Conservation (phyloP, 331 rosid species). For the Telfairia occidentalis region DNA sequence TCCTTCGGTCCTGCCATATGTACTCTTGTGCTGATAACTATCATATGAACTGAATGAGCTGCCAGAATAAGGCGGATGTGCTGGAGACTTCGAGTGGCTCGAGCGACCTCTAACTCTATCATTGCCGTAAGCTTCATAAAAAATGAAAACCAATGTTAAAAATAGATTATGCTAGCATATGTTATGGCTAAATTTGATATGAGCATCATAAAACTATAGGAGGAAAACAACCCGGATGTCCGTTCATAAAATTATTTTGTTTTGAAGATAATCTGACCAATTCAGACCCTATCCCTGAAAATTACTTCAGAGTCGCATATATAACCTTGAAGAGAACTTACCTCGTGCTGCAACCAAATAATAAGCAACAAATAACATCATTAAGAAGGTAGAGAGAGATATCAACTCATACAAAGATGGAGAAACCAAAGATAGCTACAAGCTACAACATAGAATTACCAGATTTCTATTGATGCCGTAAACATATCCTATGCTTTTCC, state of each 20-base stretch:
- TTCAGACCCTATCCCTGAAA: slow-evolving; percentile 36
- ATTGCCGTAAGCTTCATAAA: slow-evolving; percentile 78
- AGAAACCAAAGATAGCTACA: slow-evolving; percentile 14
- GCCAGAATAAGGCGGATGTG: slow-evolving; percentile 50
- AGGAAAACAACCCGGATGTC: slow-evolving; percentile 42
- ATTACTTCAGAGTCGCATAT: slow-evolving; percentile 54
- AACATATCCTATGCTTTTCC: slow-evolving; percentile 84
- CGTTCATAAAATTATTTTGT: slow-evolving; percentile 45
- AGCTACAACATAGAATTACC: slow-evolving; percentile 60
- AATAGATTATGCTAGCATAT: slow-evolving; percentile 52
- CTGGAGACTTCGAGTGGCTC: slow-evolving; percentile 86
- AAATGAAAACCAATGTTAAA: slow-evolving; percentile 78
- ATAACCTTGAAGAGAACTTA: slow-evolving; percentile 89
- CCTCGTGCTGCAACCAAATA: slow-evolving; percentile 94
- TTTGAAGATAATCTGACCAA: slow-evolving; percentile 45
- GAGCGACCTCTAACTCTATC: slow-evolving; percentile 79
- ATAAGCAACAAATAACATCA: slow-evolving; percentile 33
- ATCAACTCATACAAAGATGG: background rate
- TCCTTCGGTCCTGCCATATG: slow-evolving; percentile 52
- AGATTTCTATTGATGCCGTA: slow-evolving; percentile 58
- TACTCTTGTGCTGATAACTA: slow-evolving; percentile 45
- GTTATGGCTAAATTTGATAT: slow-evolving; percentile 65
- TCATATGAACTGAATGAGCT: slow-evolving; percentile 59
- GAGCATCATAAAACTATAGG: slow-evolving; percentile 44
- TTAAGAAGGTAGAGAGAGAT: slow-evolving; percentile 21